These are phyloP conservation scores for Talaromyces adpressus DNA, from an alignment of 495 filamentous ascomycete genomes.

Conservation along the genomic window DNA sequence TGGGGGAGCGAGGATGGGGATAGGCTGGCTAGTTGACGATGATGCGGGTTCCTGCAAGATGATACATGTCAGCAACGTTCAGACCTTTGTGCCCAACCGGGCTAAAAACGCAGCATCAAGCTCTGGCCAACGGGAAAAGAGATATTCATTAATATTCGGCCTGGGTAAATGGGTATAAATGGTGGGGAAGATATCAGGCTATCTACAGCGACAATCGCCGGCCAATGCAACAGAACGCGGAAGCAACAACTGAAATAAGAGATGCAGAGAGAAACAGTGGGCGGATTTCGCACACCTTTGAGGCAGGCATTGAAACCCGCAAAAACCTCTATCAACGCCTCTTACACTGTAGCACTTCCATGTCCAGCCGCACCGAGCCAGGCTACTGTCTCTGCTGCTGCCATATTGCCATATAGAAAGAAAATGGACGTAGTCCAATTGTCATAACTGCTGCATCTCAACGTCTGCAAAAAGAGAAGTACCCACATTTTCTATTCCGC, in stretches of 20 bases:
- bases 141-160: slow-evolving; percentile 1
- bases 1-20: slow-evolving; percentile 40
- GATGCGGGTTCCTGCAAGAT: slow-evolving; percentile 7
- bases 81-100: not conserved
- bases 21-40: slow-evolving; percentile 33
- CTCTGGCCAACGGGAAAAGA: not conserved
- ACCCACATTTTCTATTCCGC: slow-evolving; percentile 61
- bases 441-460: slow-evolving; percentile 44
- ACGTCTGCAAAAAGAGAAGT: slow-evolving; percentile 50
- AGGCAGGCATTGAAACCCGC: slow-evolving; percentile 1
- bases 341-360: slow-evolving; percentile 3
- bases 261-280: slow-evolving; percentile 8
- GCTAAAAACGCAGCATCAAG: not conserved
- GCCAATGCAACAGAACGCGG: slow-evolving; percentile 3
- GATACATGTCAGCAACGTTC: slow-evolving; percentile 8
- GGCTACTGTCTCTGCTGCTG: not conserved
- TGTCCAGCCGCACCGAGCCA: not conserved
- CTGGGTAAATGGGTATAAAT: not conserved
- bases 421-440: not conserved
- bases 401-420: slow-evolving; percentile 1
- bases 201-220: not conserved
- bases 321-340: slow-evolving; percentile 2
- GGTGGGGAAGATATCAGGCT: not conserved
- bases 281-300: slow-evolving; percentile 1
- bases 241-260: slow-evolving; percentile 7